Conservation (phyloP, 768 basidiomycete genomes). For the Boletus tomentosulus region DNA sequence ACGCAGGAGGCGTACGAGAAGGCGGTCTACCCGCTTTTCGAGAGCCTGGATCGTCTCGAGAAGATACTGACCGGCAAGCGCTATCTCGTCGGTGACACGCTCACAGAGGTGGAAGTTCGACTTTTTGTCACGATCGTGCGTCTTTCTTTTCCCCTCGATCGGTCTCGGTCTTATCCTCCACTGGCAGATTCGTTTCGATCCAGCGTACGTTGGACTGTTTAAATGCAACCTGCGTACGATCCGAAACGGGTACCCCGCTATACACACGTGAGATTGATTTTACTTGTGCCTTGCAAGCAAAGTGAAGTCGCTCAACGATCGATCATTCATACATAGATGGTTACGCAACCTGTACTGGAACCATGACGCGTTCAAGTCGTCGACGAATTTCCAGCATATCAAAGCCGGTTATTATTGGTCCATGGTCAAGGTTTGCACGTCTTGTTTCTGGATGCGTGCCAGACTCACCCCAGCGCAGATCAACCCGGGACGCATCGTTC, state of each 20-base stretch:
- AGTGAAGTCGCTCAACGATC: background rate
- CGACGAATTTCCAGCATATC: conserved; percentile 89
- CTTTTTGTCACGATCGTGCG: conserved; percentile 91
- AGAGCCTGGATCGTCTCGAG: conserved; percentile 78
- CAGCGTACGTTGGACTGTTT: conserved; percentile 88
- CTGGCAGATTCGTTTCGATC: conserved; percentile 77
- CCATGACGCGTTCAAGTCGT: conserved; percentile 76
- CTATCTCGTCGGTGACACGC: conserved; percentile 71
- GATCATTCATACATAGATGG: conserved; percentile 46
- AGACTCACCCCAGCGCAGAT: conserved; percentile 40
- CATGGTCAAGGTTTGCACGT: conserved; percentile 19
- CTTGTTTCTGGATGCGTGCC: background rate
- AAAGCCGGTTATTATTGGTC: conserved; percentile 41
- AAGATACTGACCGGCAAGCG: conserved; percentile 71
- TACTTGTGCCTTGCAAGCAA: background rate
- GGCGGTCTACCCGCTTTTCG: conserved; percentile 71
- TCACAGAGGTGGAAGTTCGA: conserved; percentile 84
- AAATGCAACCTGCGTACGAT: conserved; percentile 89
- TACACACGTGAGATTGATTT: conserved; percentile 45
- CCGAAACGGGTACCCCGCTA: conserved; percentile 80
- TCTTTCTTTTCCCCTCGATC: background rate
- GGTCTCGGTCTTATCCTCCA: background rate
- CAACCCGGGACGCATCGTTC: conserved; percentile 75
- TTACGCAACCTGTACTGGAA: conserved; percentile 90
- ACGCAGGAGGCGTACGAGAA: conserved; percentile 76